Percentiles rank a stretch among this genome's conserved stretches.
Evolutionary conservation across 2,329 filamentous ascomycete genomes (phyloP).

Genomic region (Diaporthe sp.): DNA sequence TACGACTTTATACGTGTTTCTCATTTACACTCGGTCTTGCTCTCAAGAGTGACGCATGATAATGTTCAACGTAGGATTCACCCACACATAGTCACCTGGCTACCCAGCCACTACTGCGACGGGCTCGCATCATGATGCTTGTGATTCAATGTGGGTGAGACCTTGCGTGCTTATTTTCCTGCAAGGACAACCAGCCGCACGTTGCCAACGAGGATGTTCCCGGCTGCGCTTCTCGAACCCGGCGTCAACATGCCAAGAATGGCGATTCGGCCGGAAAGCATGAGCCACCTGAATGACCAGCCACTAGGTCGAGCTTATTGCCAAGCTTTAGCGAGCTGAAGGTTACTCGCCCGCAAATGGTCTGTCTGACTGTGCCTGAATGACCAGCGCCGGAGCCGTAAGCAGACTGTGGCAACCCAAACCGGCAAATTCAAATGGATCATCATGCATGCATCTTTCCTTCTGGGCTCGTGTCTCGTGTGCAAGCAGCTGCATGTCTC

Average conservation of each 20-base stretch:
- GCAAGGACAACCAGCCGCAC: slow-evolving; percentile 17
- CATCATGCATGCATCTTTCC: slow-evolving; percentile 1
- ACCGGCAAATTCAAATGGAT: not conserved
- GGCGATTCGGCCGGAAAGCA: not conserved
- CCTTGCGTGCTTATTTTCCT: slow-evolving; percentile 18
- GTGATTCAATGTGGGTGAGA: slow-evolving; percentile 13
- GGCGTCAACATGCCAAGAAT: not conserved
- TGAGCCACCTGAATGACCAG: not conserved
- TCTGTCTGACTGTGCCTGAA: not conserved
- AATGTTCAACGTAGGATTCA: not conserved
- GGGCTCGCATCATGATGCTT: slow-evolving; percentile 5
- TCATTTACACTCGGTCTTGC: not conserved
- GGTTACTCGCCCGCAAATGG: not conserved
- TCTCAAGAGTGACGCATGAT: not conserved
- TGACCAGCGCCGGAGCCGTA: slow-evolving; percentile 8
- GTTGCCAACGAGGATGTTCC: slow-evolving; percentile 6
- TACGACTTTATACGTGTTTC: not conserved
- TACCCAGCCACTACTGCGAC: not conserved
- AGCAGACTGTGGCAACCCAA: not conserved
- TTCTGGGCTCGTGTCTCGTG: not conserved
- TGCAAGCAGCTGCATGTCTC: not conserved
- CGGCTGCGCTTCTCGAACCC: not conserved
- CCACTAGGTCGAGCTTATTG: not conserved
- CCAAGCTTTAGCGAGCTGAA: not conserved
- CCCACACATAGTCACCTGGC: not conserved